Evolutionary conservation across 169 alveolate species (phyloP), one percentile per base, ranked within the genome.

Genomic region (Cryptosporidium xiaoi): DNA sequence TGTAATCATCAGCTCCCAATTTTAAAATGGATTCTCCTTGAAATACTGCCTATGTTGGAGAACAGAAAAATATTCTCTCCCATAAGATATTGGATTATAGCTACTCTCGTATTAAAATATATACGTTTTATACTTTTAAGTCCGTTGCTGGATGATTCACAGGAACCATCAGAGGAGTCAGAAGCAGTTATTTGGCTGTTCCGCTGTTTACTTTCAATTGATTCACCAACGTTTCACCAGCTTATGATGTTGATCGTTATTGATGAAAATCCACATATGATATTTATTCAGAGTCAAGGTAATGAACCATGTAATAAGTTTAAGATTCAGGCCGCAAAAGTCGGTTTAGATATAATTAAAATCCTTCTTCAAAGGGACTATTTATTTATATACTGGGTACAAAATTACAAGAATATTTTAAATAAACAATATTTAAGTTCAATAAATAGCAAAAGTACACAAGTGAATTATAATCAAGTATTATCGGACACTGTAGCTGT

Each of bases 151-250:
- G 77, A 77, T 20, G 6, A 33, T 40, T 48, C 40, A 15, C 29
- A 77, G 12, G 65, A 77, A 6, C 64, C 51, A 6, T 40, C 62
- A 1, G 87, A 77, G 12, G 71, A 77, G 16, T 77, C 87, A 34
- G 87, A 77, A 6, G 87, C 87, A 40, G 58, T 64, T 16, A 77
- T 77, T 16, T 77, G 87, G 87, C 50, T 77, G 36, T 46, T 77
- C 31, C 40, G 87, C 2, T 77, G 87, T 27, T 20, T 77, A 12
- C 64, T 77, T n/a, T 77, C 87, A 3, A 77, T 77, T 10, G 87
- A 77, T 31, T 77, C 87, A 10, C 87, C 87, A 58, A 56, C 87
- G 1, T 77, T 60, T 33, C 87, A 77, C 15, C 87, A 77, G 48
- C 50, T 77, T 1, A 77, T 77, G 87, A 40, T 31, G 10, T 64